These are phyloP conservation scores for Dioszegia aurantiaca DNA, from an alignment of 768 basidiomycete genomes.

Conservation along the genomic window DNA sequence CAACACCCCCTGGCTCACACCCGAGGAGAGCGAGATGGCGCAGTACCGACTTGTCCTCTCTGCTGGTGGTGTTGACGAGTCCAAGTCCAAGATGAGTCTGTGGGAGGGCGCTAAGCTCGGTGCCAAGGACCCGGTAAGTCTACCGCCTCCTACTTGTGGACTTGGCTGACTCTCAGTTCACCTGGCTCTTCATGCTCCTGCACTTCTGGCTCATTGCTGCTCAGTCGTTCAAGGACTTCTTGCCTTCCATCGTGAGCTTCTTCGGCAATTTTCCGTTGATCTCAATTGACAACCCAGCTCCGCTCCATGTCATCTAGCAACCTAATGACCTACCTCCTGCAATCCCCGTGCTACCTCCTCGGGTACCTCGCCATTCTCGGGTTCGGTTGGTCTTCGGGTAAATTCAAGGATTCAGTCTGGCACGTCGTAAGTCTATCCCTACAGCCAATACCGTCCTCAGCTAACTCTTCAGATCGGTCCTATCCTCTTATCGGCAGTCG, in stretches of 20 bases:
- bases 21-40: slow-evolving; percentile 23
- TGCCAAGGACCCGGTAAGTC: slow-evolving; percentile 11
- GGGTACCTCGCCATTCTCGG: slow-evolving; percentile 18
- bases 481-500: slow-evolving; percentile 15
- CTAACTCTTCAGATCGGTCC: slow-evolving; percentile 14
- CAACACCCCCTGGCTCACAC: slow-evolving; percentile 22
- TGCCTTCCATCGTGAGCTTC: slow-evolving; percentile 18
- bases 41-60: slow-evolving; percentile 28
- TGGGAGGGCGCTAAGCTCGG: slow-evolving; percentile 18
- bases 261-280: not conserved
- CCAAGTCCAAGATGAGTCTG: slow-evolving; percentile 6
- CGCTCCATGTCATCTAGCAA: slow-evolving; percentile 1
- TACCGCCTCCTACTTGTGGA: too few relatives aligned
- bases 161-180: slow-evolving; percentile 7
- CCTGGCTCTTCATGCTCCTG: slow-evolving; percentile 15
- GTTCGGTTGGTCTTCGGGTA: slow-evolving; percentile 13
- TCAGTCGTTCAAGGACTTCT: slow-evolving; percentile 27
- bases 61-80: slow-evolving; percentile 23
- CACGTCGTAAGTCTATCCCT: slow-evolving; percentile 16
- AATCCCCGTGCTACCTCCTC: slow-evolving; percentile 15
- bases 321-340: slow-evolving; percentile 19
- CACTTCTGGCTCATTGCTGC: slow-evolving; percentile 17
- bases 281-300: slow-evolving; percentile 3
- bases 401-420: slow-evolving; percentile 18
- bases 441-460: not conserved